Base-by-base conservation (phyloP, 106 monocot genomes). In the Xerophyta viscosa region DNA sequence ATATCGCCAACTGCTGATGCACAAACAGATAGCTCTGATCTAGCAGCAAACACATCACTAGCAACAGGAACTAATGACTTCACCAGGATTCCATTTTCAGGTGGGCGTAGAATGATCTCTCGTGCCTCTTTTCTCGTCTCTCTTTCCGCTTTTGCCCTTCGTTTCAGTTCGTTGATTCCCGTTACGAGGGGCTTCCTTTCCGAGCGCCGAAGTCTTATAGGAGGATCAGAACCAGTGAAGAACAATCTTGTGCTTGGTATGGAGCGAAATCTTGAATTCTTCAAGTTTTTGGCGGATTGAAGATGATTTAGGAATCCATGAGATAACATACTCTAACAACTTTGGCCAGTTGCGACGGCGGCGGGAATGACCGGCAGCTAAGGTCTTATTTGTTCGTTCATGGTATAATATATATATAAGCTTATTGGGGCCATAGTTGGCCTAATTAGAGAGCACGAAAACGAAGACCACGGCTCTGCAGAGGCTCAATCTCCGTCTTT, bases 21-120 rank as follows among this genome's bases (percentile, higher is more conserved):
- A 44, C 78, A 78, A n/a, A 20, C 3, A 28, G 48, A 46, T 21
- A 78, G 63, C 47, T 55, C 42, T 12, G 46, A 27, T 58, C 78
- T 56, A 2, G 72, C 67, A 27, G 36, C 48, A 41, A 29, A 68
- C 3, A 78, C 78, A 24, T 63, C 47, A 24, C 67, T 71, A 23
- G 78, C 72, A 19, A 78, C 59, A 5, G 63, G 72, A 4, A 78
- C 49, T 31, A 78, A 25, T 2, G 10, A 24, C 63, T 72, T 58
- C 20, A 78, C 67, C 4, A 78, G 29, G 23, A 78, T 53, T 19
- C 78, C 78, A 30, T 78, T 78, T 31, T 68, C 64, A 30, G 78
- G 78, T 3, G 78, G 48, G 21, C 42, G 46, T 19, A 78, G 50
- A 17, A 41, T 8, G 39, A 68, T 42, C 78, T 78, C 78, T 15